A percentile compares a stretch with the other conserved stretches of the same genome.
Evolutionary conservation across 2,329 filamentous ascomycete species (phyloP).

Genomic region (Fusarium pininemorale): DNA sequence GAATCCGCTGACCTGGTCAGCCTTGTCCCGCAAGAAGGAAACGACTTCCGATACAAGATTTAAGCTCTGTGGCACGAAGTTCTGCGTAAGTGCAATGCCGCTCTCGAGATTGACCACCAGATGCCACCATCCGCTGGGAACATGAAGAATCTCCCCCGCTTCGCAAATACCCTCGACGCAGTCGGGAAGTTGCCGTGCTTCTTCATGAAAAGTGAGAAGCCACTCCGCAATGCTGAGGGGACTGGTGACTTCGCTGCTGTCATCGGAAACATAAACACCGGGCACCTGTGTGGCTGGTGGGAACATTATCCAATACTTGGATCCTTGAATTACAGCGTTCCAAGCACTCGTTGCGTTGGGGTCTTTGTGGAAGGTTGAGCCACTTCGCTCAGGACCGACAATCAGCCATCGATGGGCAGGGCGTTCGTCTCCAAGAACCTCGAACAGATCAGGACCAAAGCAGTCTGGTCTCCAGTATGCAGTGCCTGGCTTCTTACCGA

Average conservation of each 20-base stretch:
- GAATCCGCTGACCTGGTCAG: slow-evolving; percentile 90
- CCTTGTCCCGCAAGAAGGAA: slow-evolving; percentile 81
- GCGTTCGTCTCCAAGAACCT: slow-evolving; percentile 77
- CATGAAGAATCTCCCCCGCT: slow-evolving; percentile 87
- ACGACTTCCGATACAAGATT: slow-evolving; percentile 77
- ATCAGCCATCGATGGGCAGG: slow-evolving; percentile 95
- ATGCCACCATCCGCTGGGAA: slow-evolving; percentile 97
- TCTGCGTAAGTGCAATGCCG: slow-evolving; percentile 91
- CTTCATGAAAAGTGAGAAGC: slow-evolving; percentile 87
- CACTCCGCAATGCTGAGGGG: slow-evolving; percentile 97
- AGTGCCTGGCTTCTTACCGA: slow-evolving; percentile 61
- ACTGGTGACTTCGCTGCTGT: slow-evolving; percentile 92
- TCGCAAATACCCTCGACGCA: slow-evolving; percentile 87
- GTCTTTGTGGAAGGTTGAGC: slow-evolving; percentile 93
- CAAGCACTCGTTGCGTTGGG: slow-evolving; percentile 81
- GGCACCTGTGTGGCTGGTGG: slow-evolving; percentile 81
- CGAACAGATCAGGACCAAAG: slow-evolving; percentile 88
- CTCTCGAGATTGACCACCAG: slow-evolving; percentile 88
- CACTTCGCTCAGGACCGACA: slow-evolving; percentile 84
- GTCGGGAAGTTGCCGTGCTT: slow-evolving; percentile 78
- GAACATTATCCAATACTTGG: slow-evolving; percentile 99
- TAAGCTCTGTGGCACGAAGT: slow-evolving; percentile 78
- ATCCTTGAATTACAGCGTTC: slow-evolving; percentile 91
- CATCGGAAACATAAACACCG: slow-evolving; percentile 87
- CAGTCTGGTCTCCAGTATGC: slow-evolving; percentile 84